phyloP scores from a whole-genome alignment of 2,329 filamentous ascomycete species.

The Xylariales sp. region DNA sequence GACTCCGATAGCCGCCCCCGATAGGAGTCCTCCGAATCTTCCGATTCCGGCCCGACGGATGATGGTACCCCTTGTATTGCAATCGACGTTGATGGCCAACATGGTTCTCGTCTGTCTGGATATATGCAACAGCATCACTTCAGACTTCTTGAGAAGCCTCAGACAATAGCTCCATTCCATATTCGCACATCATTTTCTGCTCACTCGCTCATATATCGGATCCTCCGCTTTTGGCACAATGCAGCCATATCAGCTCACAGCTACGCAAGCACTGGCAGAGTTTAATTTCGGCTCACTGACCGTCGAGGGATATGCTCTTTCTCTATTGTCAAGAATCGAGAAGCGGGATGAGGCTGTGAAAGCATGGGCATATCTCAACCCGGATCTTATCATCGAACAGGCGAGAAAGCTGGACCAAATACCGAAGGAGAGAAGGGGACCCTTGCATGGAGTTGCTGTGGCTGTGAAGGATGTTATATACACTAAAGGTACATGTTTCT shows the following conservation, averaged over 20 bases:
- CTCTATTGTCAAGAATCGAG: slow-evolving; percentile 37
- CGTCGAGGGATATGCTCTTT: slow-evolving; percentile 41
- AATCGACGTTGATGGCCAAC: too few relatives aligned
- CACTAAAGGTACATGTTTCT: slow-evolving; percentile 35
- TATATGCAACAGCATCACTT: too few relatives aligned
- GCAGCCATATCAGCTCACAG: slow-evolving; percentile 35
- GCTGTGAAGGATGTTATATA: slow-evolving; percentile 53
- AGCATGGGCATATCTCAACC: slow-evolving; percentile 42
- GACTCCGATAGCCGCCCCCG: too few relatives aligned
- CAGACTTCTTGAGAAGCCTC: too few relatives aligned
- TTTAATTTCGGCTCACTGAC: slow-evolving; percentile 38
- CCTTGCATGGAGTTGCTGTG: slow-evolving; percentile 47
- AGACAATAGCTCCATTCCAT: too few relatives aligned
- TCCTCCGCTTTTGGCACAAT: too few relatives aligned
- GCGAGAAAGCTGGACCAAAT: slow-evolving; percentile 43
- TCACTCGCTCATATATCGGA: too few relatives aligned
- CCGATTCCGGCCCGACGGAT: too few relatives aligned
- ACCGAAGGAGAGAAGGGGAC: slow-evolving; percentile 39
- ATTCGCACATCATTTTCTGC: too few relatives aligned
- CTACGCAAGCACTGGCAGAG: slow-evolving; percentile 33
- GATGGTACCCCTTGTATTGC: too few relatives aligned
- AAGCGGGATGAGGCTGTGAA: slow-evolving; percentile 36
- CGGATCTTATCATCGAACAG: slow-evolving; percentile 38
- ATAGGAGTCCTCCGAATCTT: too few relatives aligned
- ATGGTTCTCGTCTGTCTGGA: too few relatives aligned